Evolutionary conservation across 2,329 filamentous ascomycete species (phyloP), one percentile per base, ranked within the genome.

Genomic region (Zalaria sp.): DNA sequence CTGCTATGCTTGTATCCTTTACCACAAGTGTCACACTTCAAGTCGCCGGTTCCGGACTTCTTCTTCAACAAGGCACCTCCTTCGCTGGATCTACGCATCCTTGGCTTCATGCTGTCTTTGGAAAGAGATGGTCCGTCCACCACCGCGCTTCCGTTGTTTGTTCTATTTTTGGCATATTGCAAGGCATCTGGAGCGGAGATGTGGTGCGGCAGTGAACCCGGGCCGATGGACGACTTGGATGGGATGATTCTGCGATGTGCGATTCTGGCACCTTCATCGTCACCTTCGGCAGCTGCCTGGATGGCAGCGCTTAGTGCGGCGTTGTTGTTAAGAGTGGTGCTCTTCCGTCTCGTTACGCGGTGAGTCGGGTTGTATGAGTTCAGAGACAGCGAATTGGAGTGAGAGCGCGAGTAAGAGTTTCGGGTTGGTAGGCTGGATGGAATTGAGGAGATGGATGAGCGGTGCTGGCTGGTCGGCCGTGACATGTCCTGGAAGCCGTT

Each of bases 1-100:
- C 91, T 96, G 79, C 88, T 93, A 75, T 98, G 91, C 79, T 98
- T 98, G 78, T 98, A 98, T 68, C 87, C 87, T 75, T 98, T 98
- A 65, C 89, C 89, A 72, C 91, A 98, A 67, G 88, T 89, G 61
- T 94, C 86, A 71, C 91, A 98, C 65, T 83, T 86, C 60, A 98
- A 77, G 63, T 96, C 89, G 57, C 80, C 78, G 57, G 79, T 77
- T 67, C 77, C 83, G 63, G 77, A 75, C 67, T 86, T 88, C 69
- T 89, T 83, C 53, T 82, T 80, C 55, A 73, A 69, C 48, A 89
- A 71, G 53, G 83, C 79, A 52, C 89, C 84, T 47, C 87, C 88
- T 60, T 96, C 89, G 61, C 88, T 95, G 46, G 87, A 75, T 50
- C 77, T 71, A 44, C 77, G 69, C 52, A 71, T 70, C 47, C 74